Evolutionary conservation across 1,284 basidiomycete species (phyloP), one percentile per base, ranked within the genome.

Genomic region (Polyporus tsugae): DNA sequence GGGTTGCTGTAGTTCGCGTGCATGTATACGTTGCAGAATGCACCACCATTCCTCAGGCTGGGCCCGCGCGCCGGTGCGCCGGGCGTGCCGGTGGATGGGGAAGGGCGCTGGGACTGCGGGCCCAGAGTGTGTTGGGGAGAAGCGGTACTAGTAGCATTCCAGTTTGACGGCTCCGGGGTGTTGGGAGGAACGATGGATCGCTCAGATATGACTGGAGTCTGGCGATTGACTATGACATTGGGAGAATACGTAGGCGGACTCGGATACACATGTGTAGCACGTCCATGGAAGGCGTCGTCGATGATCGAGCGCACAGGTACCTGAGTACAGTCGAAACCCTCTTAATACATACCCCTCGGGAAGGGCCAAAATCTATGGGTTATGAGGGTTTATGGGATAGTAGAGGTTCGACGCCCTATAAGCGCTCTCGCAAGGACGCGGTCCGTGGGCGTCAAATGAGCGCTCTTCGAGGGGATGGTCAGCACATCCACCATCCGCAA

Each of bases 1-100:
- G 33, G 35, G 35, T 38, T 58, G 55, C 55, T 58, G 55, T 58
- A 58, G 55, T 58, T 58, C 19, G 55, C 35, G 55, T 58, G 35
- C 4, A 33, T 58, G n/a, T 58, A 38, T 17, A 38, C 35, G 10
- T 10, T 38, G n/a, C 4, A 58, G 19, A 38, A n/a, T 19, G 35
- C 55, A 11, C 19, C 55, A 11, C 19, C 35, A 15, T 17, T n/a
- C 55, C 55, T n/a, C n/a, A n/a, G n/a, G n/a, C n/a, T 19, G 0
- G 19, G 7, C 9, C 10, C 35, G 35, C 19, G n/a, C 19, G 17
- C 55, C 9, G 35, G 33, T 9, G 9, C 35, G 29, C 53, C 6
- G 0, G 13, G 4, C 15, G 36, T 36, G 13, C 33, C 19, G 13
- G 22, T 49, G 7, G 46, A 25, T 0, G 46, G 22, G 7, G 22